These are phyloP conservation scores for Aaosphaeria pasadenensis DNA, from an alignment of 2,329 filamentous ascomycete species.

Conservation along the genomic window DNA sequence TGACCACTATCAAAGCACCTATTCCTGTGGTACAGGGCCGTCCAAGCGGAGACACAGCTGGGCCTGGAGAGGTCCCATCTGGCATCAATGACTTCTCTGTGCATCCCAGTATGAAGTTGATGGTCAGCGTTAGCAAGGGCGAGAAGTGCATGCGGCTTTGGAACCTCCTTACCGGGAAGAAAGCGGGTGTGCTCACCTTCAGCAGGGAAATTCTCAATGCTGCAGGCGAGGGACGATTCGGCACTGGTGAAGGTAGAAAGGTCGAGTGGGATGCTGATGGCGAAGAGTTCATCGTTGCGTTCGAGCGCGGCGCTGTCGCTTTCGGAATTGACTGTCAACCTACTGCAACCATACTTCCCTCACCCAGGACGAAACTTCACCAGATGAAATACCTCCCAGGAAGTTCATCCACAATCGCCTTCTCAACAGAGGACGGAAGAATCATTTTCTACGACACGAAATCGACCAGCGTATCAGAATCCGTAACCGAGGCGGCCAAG, in stretches of 20 bases:
- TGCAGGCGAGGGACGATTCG: conserved; percentile 72
- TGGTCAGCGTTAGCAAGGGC: conserved; percentile 87
- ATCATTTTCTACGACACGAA: conserved; percentile 79
- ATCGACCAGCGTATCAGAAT: conserved; percentile 45
- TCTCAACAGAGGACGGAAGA: conserved; percentile 88
- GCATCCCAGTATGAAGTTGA: conserved; percentile 93
- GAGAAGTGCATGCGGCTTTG: conserved; percentile 91
- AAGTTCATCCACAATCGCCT: conserved; percentile 61
- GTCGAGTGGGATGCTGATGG: conserved; percentile 76
- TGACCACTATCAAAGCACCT: conserved; percentile 86
- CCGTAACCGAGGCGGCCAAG: conserved; percentile 2
- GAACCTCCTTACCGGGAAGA: conserved; percentile 96
- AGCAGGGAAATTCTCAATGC: conserved; percentile 67
- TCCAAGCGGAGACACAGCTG: conserved; percentile 86
- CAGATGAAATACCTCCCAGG: conserved; percentile 68
- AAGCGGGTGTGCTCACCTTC: conserved; percentile 90
- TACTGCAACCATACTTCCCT: conserved; percentile 68
- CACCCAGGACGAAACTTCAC: conserved; percentile 75
- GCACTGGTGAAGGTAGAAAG: conserved; percentile 75
- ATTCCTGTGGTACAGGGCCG: conserved; percentile 75
- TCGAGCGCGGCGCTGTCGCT: conserved; percentile 79
- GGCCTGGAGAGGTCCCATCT: conserved; percentile 74
- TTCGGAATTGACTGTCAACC: conserved; percentile 87
- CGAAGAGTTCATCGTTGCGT: conserved; percentile 84
- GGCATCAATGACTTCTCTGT: conserved; percentile 94